These are phyloP conservation scores for Simplicillium sp. DNA, from an alignment of 2,329 filamentous ascomycete genomes.

Conservation along the genomic window DNA sequence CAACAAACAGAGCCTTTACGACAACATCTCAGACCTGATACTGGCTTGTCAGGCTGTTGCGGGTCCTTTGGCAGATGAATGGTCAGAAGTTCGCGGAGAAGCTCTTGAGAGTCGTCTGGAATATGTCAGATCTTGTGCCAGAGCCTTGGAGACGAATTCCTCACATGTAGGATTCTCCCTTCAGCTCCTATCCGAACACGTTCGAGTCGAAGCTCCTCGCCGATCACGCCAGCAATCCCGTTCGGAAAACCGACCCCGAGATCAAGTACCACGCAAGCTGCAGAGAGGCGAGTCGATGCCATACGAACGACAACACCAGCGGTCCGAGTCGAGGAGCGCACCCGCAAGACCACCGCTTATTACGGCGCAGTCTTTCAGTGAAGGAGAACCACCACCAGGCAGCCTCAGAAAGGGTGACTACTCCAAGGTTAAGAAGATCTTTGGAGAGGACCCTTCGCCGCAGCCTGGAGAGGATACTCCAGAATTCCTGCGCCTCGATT, in stretches of 20 bases:
- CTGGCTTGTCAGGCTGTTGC: conserved; percentile 86
- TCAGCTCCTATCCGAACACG: conserved; percentile 76
- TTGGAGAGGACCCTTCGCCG: conserved; percentile 54
- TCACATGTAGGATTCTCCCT: conserved; percentile 82
- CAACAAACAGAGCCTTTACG: conserved; percentile 90
- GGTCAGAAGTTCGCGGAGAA: conserved; percentile 85
- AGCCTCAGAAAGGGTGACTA: conserved; percentile 50
- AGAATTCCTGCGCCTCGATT: conserved; percentile 75
- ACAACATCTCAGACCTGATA: conserved; percentile 83
- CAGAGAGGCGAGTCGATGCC: conserved; percentile 50
- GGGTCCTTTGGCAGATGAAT: conserved; percentile 86
- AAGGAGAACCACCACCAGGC: conserved; percentile 43
- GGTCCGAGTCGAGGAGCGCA: conserved; percentile 43
- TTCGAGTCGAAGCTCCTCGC: conserved; percentile 48
- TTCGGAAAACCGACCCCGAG: conserved; percentile 29
- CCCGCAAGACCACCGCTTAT: conserved; percentile 36
- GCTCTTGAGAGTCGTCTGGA: conserved; percentile 79
- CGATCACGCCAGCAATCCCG: conserved; percentile 24
- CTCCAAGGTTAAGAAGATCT: conserved; percentile 56
- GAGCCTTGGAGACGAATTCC: conserved; percentile 76
- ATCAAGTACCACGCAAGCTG: conserved; percentile 37
- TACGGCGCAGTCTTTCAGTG: conserved; percentile 54
- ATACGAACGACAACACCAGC: conserved; percentile 44
- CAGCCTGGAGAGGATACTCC: conserved; percentile 65
- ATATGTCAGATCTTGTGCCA: conserved; percentile 66